Evolutionary conservation across 2,329 filamentous ascomycete species (phyloP).

Genomic region (Pseudophaeomoniella oleicola): DNA sequence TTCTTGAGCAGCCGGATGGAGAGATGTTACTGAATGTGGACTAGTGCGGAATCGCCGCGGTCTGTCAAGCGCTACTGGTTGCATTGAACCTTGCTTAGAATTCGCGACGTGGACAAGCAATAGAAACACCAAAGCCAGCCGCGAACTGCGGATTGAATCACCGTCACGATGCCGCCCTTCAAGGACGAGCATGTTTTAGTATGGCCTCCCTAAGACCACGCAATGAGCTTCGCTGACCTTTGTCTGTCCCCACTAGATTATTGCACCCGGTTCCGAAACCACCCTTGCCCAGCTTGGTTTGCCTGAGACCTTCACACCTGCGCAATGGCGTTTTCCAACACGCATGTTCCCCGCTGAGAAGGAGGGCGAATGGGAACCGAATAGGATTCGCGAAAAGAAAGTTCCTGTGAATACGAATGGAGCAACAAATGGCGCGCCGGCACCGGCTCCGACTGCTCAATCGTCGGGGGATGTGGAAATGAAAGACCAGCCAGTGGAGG

Average conservation of each 20-base stretch:
- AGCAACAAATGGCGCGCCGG: conserved; percentile 5
- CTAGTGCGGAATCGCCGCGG: no score
- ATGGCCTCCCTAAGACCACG: conserved; percentile 11
- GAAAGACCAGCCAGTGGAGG: conserved; percentile 19
- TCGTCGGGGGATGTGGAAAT: conserved; percentile 26
- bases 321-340: conserved; percentile 72
- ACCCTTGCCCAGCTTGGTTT: conserved; percentile 85
- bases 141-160: no score
- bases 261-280: conserved; percentile 61
- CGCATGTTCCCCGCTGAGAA: conserved; percentile 81
- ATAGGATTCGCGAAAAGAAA: conserved; percentile 51
- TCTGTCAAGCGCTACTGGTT: no score
- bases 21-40: no score
- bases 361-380: conserved; percentile 65
- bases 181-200: conserved; percentile 39
- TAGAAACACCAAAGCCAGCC: no score
- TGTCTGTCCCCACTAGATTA: conserved; percentile 22
- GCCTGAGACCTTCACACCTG: conserved; percentile 78
- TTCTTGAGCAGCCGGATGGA: no score
- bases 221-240: no score
- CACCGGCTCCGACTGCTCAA: conserved; percentile 9
- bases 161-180: conserved; percentile 33
- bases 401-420: conserved; percentile 14
- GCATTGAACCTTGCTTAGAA: no score
- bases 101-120: no score